Percentiles rank a stretch among this genome's conserved stretches.
phyloP scores from a whole-genome alignment of 169 alveolate genomes.

The Cyclospora cayetanensis region DNA sequence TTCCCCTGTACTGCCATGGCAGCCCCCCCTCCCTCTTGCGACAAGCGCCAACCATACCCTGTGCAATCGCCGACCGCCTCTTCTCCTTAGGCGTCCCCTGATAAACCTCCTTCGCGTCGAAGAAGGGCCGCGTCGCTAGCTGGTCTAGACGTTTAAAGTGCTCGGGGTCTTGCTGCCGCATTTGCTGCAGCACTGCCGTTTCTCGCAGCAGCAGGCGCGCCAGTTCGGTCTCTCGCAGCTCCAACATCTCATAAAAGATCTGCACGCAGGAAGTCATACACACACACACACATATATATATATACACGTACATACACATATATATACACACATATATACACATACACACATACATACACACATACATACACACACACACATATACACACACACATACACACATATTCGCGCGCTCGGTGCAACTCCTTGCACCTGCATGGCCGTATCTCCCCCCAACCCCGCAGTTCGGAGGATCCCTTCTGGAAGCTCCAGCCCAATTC shows the following conservation, averaged over 20 bases:
- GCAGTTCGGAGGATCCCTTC: no score
- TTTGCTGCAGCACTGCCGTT: conserved; percentile 62
- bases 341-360: not conserved
- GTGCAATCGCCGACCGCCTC: conserved; percentile 72
- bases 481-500: no score
- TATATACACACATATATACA: not conserved
- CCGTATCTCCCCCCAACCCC: no score
- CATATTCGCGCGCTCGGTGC: no score
- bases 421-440: no score
- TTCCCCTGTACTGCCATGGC: no score
- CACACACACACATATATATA: not conserved
- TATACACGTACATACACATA: not conserved
- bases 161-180: conserved; percentile 37
- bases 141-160: conserved; percentile 50
- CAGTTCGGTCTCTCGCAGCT: conserved; percentile 72
- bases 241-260: conserved; percentile 75
- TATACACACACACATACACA: no score
- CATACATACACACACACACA: not conserved
- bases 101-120: conserved; percentile 65
- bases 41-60: conserved; percentile 52
- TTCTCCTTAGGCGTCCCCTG: conserved; percentile 73
- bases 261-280: not conserved
- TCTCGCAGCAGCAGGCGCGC: conserved; percentile 73
- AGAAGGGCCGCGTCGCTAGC: not conserved
- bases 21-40: no score